Evolutionary conservation across 1,139 yeast species (phyloP).

Genomic region (Yamadazyma sp.): DNA sequence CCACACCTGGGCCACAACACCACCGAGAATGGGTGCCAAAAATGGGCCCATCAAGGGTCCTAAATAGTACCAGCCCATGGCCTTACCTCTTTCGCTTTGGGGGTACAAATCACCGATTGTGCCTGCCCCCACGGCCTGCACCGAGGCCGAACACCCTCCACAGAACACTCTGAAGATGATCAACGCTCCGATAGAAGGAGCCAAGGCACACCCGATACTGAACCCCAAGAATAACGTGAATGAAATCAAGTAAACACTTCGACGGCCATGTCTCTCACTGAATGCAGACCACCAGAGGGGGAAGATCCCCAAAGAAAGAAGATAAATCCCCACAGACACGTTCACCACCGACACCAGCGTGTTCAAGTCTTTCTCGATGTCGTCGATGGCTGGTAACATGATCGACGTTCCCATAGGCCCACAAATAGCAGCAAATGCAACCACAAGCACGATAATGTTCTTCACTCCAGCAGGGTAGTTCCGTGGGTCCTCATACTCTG

Average conservation of each 20-base stretch:
- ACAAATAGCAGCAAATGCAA: slow-evolving; percentile 73
- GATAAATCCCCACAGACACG: slow-evolving; percentile 76
- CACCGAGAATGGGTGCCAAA: slow-evolving; percentile 79
- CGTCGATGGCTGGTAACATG: slow-evolving; percentile 73
- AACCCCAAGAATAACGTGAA: slow-evolving; percentile 65
- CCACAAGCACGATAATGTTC: slow-evolving; percentile 55
- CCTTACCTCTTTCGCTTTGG: slow-evolving; percentile 70
- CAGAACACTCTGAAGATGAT: slow-evolving; percentile 69
- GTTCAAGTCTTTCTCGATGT: slow-evolving; percentile 53
- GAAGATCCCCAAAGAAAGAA: slow-evolving; percentile 71
- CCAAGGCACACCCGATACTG: slow-evolving; percentile 68
- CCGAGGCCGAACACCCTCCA: slow-evolving; percentile 84
- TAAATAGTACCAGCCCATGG: slow-evolving; percentile 78
- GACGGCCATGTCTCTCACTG: slow-evolving; percentile 72
- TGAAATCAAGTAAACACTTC: slow-evolving; percentile 70
- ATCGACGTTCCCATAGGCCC: slow-evolving; percentile 95
- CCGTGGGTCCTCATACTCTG: slow-evolving; percentile 75
- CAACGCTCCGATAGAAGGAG: slow-evolving; percentile 60
- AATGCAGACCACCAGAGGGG: slow-evolving; percentile 91
- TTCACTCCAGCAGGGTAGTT: slow-evolving; percentile 55
- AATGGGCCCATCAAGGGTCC: slow-evolving; percentile 85
- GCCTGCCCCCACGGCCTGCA: slow-evolving; percentile 90
- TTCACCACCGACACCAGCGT: slow-evolving; percentile 65
- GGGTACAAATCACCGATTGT: slow-evolving; percentile 74
- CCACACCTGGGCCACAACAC: slow-evolving; percentile 69